Evolutionary conservation across 345 rosid species (phyloP).

Genomic region (Aurinia saxatilis): DNA sequence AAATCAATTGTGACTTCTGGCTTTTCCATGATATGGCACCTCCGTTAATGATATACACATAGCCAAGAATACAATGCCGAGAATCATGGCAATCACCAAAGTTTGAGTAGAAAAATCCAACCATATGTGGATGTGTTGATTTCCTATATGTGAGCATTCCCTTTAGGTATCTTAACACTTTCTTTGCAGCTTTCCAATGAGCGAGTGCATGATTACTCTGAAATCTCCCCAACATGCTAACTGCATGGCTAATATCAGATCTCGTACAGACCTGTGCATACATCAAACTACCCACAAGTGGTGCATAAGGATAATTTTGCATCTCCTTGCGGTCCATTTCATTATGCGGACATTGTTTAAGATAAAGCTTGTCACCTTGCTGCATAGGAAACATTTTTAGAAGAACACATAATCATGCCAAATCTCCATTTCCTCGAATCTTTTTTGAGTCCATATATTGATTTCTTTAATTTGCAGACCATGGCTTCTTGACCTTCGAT

Average conservation of each 20-base stretch:
- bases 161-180: not conserved
- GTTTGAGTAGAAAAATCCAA: too few relatives aligned
- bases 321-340: not conserved
- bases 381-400: not conserved
- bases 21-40: not conserved
- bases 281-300: not conserved
- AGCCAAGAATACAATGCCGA: not conserved
- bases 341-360: not conserved
- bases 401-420: not conserved
- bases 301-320: not conserved
- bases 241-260: not conserved
- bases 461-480: slow-evolving; percentile 3
- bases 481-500: too few relatives aligned
- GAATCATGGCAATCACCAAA: not conserved
- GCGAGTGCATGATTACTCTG: too few relatives aligned
- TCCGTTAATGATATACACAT: too few relatives aligned
- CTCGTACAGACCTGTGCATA: not conserved
- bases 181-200: not conserved
- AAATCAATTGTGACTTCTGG: not conserved
- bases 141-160: too few relatives aligned
- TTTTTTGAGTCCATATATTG: slow-evolving; percentile 2
- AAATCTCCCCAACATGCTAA: not conserved
- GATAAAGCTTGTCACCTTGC: not conserved
- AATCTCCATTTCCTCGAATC: not conserved
- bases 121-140: too few relatives aligned